Base-by-base conservation (phyloP, 441 rosid genomes). In the Populus hybrid region DNA sequence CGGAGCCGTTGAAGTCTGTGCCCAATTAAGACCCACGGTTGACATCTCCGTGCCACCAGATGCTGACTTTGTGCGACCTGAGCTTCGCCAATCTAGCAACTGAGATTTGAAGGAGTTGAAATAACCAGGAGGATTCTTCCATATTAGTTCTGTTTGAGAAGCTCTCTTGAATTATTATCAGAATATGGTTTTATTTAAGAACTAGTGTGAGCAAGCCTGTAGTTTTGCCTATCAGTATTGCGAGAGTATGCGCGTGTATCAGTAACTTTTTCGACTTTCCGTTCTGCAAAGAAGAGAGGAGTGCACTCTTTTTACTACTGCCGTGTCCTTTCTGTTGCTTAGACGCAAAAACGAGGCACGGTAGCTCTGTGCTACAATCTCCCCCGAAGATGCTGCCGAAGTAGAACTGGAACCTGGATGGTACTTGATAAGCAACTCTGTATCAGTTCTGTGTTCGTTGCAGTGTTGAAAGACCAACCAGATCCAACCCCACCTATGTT, bases 11-110 rank as follows among this genome's bases (percentile, higher is more conserved):
- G 89, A 91, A 74, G 98, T 95, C 18, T 95, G 97, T 14, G 95
- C 99, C 8, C 89, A 87, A 68, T 82, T 95, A 85, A 92, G 99
- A 79, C 97, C 98, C 21, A 90, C 97, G 0, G 93, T 93, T 0
- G 98, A 95, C 86, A 95, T 95, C 77, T 93, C 99, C 0, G 98
- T 93, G 74, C 86, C 98, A 9, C 72, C 93, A 6, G 91, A 95
- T 83, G 99, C 99, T 1, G 96, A 95, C 80, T 95, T 95, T 42
- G 99, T 95, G 65, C 98, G 98, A 38, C 98, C 97, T 1, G 99
- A 93, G 87, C 78, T 95, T 77, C 93, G 97, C 69, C 97, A 91
- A 69, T 81, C 94, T 59, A 78, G 86, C 70, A 87, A 89, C 79
- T 91, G 74, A 89, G 78, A 78, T 32, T 24, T 7, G 5, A 57